These are phyloP conservation scores for Multifurca ochricompacta DNA, from an alignment of 768 basidiomycete genomes.

Conservation along the genomic window DNA sequence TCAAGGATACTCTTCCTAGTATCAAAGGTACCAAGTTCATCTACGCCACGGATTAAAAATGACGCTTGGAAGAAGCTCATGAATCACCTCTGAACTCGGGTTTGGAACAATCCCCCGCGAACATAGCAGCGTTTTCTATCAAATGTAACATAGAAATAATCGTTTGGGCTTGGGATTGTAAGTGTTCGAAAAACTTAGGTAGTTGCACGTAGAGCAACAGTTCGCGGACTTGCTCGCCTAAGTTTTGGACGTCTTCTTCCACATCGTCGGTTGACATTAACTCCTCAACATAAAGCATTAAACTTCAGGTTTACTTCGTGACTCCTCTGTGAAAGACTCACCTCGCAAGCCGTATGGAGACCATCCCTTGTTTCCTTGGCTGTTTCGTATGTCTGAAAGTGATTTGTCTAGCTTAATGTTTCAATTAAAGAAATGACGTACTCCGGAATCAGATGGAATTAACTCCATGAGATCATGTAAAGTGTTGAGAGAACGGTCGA, in stretches of 20 bases:
- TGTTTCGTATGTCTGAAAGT: neutral
- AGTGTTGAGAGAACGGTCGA: neutral
- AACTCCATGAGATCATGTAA: slow-evolving; percentile 4
- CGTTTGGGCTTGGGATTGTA: neutral
- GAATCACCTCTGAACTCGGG: neutral
- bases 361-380: neutral
- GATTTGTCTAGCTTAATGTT: neutral
- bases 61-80: neutral
- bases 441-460: neutral
- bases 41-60: neutral
- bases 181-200: neutral
- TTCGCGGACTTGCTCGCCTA: slow-evolving; percentile 1
- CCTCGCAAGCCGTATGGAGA: slow-evolving; percentile 1
- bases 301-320: neutral
- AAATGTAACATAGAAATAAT: neutral
- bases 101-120: slow-evolving; percentile 11
- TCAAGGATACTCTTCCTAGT: neutral
- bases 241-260: neutral
- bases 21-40: neutral
- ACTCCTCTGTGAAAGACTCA: neutral
- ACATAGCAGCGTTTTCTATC: slow-evolving; percentile 6
- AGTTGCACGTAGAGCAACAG: neutral
- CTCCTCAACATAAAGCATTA: neutral
- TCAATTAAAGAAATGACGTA: neutral
- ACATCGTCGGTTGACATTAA: neutral